Evolutionary conservation across 257 asterid species (phyloP), one percentile per base, ranked within the genome.

Genomic region (Marsdenia floribunda): DNA sequence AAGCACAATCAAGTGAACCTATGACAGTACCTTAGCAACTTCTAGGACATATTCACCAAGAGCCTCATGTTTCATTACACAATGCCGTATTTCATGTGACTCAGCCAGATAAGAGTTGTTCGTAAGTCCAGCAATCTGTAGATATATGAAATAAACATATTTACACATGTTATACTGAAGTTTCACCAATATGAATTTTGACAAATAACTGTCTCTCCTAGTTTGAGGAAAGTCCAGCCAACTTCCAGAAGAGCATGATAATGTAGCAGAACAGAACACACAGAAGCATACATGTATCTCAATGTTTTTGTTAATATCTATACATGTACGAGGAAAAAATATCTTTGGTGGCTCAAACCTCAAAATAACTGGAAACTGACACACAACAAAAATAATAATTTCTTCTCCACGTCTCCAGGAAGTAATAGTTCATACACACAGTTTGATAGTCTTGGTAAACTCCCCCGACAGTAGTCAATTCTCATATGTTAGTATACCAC

Each of bases 41-140:
- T 89, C 83, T 76, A 95, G 91, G 82, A 89, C 97, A 82, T 92
- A 82, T 67, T 84, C 83, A 74, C 99, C 98, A 50, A 92, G 98
- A 80, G 83, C 75, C 70, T 50, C 88, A 83, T 89, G 84, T 80
- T 86, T 89, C 74, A 84, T 85, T 63, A 92, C 92, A 55, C 99
- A 95, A 80, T 77, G 97, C 73, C 96, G 99, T 82, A 95, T 87
- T 75, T 85, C 90, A 83, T 89, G 99, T 77, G 99, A 87, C 76
- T 85, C 99, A 58, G 73, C 63, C 79, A 72, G 82, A 77, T 84
- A 86, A 24, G 99, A 92, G 86, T 88, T 95, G 86, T 95, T 95
- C 76, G 99, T 90, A 83, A 95, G 97, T 79, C 99, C 99, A 59
- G 86, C 83, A 65, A 84, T 71, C 85, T 83, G 72, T 76, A 83